Evolutionary conservation across 495 filamentous ascomycete genomes (phyloP).

Genomic region (Penicillium coprophilum): DNA sequence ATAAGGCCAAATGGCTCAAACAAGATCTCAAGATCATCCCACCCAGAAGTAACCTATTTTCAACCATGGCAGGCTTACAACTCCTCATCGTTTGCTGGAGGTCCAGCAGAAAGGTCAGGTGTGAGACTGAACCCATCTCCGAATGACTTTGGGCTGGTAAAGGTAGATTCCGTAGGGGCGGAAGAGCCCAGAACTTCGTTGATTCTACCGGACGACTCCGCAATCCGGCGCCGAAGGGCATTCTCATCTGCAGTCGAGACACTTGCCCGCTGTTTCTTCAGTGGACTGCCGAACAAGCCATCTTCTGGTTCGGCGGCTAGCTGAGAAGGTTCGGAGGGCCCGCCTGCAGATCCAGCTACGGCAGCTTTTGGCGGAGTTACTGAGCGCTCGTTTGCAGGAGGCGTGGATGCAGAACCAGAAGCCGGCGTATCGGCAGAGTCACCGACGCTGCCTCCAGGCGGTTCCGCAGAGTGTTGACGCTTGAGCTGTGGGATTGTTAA

Average conservation of each 20-base stretch:
- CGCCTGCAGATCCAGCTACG: slow-evolving; percentile 17
- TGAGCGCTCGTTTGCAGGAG: slow-evolving; percentile 39
- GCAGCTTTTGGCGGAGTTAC: slow-evolving; percentile 40
- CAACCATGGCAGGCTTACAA: slow-evolving; percentile 23
- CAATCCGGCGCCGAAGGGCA: slow-evolving; percentile 48
- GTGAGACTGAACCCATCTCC: slow-evolving; percentile 15
- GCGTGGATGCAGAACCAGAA: slow-evolving; percentile 36
- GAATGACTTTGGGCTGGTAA: slow-evolving; percentile 11
- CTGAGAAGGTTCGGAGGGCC: slow-evolving; percentile 30
- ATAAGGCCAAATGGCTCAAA: neutral
- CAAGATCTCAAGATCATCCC: neutral
- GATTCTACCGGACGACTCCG: slow-evolving; percentile 41
- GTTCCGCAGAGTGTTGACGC: slow-evolving; percentile 87
- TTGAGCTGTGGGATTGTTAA: slow-evolving; percentile 66
- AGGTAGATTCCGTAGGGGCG: slow-evolving; percentile 8
- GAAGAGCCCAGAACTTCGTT: slow-evolving; percentile 35
- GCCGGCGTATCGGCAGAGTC: slow-evolving; percentile 47
- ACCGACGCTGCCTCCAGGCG: slow-evolving; percentile 51
- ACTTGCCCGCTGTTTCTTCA: slow-evolving; percentile 80
- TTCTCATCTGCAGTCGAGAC: slow-evolving; percentile 61
- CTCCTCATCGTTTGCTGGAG: slow-evolving; percentile 35
- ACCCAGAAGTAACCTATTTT: neutral
- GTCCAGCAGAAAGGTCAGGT: slow-evolving; percentile 7
- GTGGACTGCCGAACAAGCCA: slow-evolving; percentile 67
- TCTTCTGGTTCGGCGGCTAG: slow-evolving; percentile 38